These are phyloP conservation scores for Tilletia indica DNA, from an alignment of 1,284 basidiomycete species.

Conservation along the genomic window DNA sequence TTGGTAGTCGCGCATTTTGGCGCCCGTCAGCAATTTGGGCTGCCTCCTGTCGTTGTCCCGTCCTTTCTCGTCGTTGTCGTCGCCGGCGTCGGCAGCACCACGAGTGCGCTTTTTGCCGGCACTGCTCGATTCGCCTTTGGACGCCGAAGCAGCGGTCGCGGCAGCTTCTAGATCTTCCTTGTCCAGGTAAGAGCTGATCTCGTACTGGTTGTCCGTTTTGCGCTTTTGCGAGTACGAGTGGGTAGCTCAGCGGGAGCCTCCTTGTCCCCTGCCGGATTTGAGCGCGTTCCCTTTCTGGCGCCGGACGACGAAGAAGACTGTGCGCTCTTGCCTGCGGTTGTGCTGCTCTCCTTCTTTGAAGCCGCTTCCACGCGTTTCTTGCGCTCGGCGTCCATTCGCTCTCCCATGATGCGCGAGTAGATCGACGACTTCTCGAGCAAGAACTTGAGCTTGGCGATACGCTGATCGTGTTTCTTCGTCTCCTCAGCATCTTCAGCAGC, in stretches of 20 bases:
- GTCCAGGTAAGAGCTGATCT: conserved; percentile 39
- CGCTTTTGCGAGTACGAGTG: conserved; percentile 8
- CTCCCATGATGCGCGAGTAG: conserved; percentile 52
- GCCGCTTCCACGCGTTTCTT: conserved; percentile 16
- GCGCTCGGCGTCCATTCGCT: conserved; percentile 41
- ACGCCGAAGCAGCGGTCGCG: neutral
- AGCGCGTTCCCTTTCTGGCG: neutral
- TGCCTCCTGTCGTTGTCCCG: conserved; percentile 61
- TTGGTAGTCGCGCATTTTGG: conserved; percentile 82
- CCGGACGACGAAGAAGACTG: neutral
- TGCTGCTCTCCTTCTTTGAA: conserved; percentile 3
- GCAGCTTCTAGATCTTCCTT: conserved; percentile 37
- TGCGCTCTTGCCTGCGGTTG: conserved; percentile 29
- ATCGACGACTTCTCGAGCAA: conserved; percentile 48
- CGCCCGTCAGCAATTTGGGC: conserved; percentile 78
- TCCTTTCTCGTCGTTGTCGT: conserved; percentile 41
- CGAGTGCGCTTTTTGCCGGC: conserved; percentile 23
- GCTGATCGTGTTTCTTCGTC: conserved; percentile 31
- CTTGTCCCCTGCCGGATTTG: neutral
- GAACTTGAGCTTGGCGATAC: conserved; percentile 46
- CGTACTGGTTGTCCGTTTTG: conserved; percentile 30
- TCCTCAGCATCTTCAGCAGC: neutral
- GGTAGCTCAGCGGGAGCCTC: neutral
- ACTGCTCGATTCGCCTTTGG: conserved; percentile 12
- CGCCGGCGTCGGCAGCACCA: conserved; percentile 9